A percentile compares a stretch with the other conserved stretches of the same genome.
phyloP scores from a whole-genome alignment of 73 alveolate genomes.

The Symbiodinium natans region DNA sequence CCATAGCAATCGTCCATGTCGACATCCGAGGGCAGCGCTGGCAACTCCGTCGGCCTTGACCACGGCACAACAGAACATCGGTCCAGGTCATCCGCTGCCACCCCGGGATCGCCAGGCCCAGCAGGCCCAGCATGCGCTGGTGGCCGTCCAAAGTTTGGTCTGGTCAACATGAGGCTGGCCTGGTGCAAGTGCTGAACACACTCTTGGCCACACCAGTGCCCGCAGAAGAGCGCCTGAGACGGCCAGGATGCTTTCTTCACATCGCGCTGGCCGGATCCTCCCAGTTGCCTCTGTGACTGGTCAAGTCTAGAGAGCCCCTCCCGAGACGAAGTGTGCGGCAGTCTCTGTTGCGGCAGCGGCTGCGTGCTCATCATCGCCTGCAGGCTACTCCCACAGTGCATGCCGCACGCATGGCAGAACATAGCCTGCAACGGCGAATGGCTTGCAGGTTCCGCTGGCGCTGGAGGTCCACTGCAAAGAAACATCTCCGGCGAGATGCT shows the following conservation, averaged over 20 bases:
- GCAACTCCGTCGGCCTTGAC: slow-evolving; percentile 47
- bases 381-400: slow-evolving; percentile 2
- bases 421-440: no score
- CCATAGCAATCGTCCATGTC: slow-evolving; percentile 44
- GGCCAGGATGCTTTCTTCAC: background rate
- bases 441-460: no score
- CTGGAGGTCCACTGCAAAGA: background rate
- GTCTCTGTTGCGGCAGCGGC: background rate
- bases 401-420: slow-evolving; percentile 74
- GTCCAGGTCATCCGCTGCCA: slow-evolving; percentile 45
- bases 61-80: slow-evolving; percentile 34
- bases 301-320: no score
- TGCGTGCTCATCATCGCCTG: slow-evolving; percentile 13
- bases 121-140: slow-evolving; percentile 72
- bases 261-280: no score
- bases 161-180: slow-evolving; percentile 43
- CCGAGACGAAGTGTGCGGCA: background rate
- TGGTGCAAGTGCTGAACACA: slow-evolving; percentile 32
- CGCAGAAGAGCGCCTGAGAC: slow-evolving; percentile 1
- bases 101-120: no score
- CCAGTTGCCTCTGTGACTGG: no score
- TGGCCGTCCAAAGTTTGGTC: slow-evolving; percentile 83
- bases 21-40: slow-evolving; percentile 30
- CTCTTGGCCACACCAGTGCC: slow-evolving; percentile 62
- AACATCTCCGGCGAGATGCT: slow-evolving; percentile 15